These are phyloP conservation scores for Myxozyma udenii DNA, from an alignment of 805 yeast genomes.

Conservation along the genomic window DNA sequence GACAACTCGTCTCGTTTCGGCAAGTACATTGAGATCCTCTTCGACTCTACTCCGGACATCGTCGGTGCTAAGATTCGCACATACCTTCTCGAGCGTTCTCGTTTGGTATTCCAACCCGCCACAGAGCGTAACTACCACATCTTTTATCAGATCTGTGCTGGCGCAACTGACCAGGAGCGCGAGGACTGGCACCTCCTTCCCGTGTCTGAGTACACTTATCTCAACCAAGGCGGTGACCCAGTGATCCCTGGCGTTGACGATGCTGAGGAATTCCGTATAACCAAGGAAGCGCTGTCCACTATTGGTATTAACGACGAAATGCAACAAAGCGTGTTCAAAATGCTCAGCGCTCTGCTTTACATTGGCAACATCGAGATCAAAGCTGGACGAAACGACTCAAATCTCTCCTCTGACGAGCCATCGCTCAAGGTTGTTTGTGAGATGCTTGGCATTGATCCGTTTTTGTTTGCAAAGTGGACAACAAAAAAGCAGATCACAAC, in stretches of 20 bases:
- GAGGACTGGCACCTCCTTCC: slow-evolving; percentile 56
- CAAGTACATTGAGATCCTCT: slow-evolving; percentile 86
- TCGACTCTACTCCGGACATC: slow-evolving; percentile 69
- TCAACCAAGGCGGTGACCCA: slow-evolving; percentile 82
- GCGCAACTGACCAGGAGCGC: slow-evolving; percentile 55
- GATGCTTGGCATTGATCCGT: slow-evolving; percentile 74
- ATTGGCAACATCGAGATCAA: slow-evolving; percentile 88
- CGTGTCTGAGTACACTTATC: slow-evolving; percentile 70
- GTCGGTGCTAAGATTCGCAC: slow-evolving; percentile 95
- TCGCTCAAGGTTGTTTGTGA: slow-evolving; percentile 77
- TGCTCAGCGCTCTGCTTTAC: slow-evolving; percentile 85
- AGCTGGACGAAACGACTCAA: slow-evolving; percentile 80
- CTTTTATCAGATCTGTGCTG: slow-evolving; percentile 83
- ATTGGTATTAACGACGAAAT: slow-evolving; percentile 65
- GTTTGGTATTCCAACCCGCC: slow-evolving; percentile 88
- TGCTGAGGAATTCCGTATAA: slow-evolving; percentile 67
- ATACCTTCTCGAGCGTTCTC: slow-evolving; percentile 85
- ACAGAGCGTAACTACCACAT: slow-evolving; percentile 94
- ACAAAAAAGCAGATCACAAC: slow-evolving; percentile 88
- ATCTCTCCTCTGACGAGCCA: slow-evolving; percentile 81
- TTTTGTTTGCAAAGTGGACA: slow-evolving; percentile 80
- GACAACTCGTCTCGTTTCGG: slow-evolving; percentile 98
- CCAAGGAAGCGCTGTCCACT: slow-evolving; percentile 69
- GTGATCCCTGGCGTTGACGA: slow-evolving; percentile 78
- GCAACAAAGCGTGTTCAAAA: slow-evolving; percentile 67